Evolutionary conservation across 768 basidiomycete genomes (phyloP).

Genomic region (Trametes coccinea): DNA sequence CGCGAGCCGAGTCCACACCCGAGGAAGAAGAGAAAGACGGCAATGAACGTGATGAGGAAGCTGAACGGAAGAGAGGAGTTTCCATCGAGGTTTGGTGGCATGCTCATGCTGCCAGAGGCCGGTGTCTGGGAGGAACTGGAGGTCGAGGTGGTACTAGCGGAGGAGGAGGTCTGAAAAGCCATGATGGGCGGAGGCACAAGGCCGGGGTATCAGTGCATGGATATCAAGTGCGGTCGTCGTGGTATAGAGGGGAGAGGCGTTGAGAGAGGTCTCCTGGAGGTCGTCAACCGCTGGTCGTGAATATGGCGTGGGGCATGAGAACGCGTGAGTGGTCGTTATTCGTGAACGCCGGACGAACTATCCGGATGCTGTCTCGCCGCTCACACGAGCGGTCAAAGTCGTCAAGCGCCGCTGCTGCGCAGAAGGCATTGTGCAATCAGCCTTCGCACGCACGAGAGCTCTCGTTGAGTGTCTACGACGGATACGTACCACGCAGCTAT

Average conservation of each 20-base stretch:
- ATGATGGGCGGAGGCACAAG: not conserved
- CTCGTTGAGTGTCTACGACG: not conserved
- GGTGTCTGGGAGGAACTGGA: not conserved
- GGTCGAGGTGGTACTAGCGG: conserved; percentile 8
- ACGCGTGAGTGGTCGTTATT: not conserved
- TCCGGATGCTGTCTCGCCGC: not conserved
- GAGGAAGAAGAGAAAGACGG: conserved; percentile 33
- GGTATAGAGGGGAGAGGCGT: conserved; percentile 7
- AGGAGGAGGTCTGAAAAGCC: conserved; percentile 3
- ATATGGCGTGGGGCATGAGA: conserved; percentile 17
- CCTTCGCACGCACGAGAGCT: not conserved
- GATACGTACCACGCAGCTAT: too few relatives aligned
- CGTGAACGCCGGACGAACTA: not conserved
- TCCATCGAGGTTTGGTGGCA: conserved; percentile 1
- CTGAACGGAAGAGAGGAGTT: conserved; percentile 31
- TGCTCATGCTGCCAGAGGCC: not conserved
- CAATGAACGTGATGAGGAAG: conserved; percentile 34
- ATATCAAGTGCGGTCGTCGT: conserved; percentile 5
- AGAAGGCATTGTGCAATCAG: not conserved
- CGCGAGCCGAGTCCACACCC: conserved; percentile 32
- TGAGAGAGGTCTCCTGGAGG: not conserved
- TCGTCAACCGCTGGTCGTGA: not conserved
- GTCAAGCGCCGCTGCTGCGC: conserved; percentile 6
- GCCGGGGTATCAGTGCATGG: conserved; percentile 6
- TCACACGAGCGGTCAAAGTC: conserved; percentile 5